phyloP scores from a whole-genome alignment of 768 basidiomycete genomes.

The Boletus subcaerulescens region DNA sequence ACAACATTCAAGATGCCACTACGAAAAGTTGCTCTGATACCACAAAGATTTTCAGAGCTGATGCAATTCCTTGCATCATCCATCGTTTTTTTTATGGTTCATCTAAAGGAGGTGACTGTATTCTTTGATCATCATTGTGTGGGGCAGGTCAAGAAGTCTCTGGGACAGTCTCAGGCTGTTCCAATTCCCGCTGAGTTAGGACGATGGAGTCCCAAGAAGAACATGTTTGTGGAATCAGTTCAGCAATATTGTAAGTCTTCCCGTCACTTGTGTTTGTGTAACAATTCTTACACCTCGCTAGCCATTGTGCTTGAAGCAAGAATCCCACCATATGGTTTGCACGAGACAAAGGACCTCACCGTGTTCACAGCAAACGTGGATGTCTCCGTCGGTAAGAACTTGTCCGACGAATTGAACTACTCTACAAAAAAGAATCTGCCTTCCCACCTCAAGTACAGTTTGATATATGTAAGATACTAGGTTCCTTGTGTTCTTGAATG shows the following conservation, averaged over 20 bases:
- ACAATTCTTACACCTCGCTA: neutral
- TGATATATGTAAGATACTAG: neutral
- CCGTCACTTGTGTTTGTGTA: neutral
- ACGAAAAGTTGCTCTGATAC: slow-evolving; percentile 72
- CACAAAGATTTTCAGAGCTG: slow-evolving; percentile 69
- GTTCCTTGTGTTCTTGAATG: neutral
- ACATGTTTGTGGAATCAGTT: slow-evolving; percentile 56
- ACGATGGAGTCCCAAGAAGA: slow-evolving; percentile 48
- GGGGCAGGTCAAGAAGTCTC: slow-evolving; percentile 57
- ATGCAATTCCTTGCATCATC: slow-evolving; percentile 87
- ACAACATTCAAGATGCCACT: slow-evolving; percentile 85
- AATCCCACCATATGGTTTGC: neutral
- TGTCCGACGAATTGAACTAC: neutral
- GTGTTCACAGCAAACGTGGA: neutral
- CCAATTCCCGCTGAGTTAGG: slow-evolving; percentile 53
- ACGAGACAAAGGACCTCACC: neutral
- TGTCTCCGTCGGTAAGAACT: neutral
- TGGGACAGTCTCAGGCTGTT: slow-evolving; percentile 46
- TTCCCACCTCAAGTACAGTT: neutral
- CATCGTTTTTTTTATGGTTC: slow-evolving; percentile 91
- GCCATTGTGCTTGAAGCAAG: neutral
- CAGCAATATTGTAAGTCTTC: neutral
- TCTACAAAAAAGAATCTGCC: neutral
- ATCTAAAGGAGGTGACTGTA: slow-evolving; percentile 69
- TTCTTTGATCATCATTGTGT: slow-evolving; percentile 74